These are phyloP conservation scores for Rubia yunnanensis DNA, from an alignment of 257 asterid species.

Conservation along the genomic window DNA sequence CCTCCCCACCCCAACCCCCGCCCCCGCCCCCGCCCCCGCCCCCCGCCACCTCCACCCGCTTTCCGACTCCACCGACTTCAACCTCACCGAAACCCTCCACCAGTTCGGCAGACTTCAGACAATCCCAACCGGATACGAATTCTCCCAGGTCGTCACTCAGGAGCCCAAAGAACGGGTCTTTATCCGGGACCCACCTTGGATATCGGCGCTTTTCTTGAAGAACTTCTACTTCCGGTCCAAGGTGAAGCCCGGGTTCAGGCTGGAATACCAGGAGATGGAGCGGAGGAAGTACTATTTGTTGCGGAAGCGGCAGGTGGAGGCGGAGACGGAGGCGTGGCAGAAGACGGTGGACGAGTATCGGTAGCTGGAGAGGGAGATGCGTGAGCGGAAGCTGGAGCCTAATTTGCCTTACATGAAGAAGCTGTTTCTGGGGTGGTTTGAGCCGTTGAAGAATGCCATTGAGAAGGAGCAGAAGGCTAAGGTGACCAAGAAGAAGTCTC, in stretches of 20 bases:
- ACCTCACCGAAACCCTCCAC: constrained; percentile 20
- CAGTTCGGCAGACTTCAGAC: constrained; percentile 12
- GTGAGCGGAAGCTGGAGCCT: constrained; percentile 88
- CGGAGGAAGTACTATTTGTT: constrained; percentile 55
- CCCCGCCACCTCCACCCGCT: constrained; percentile 40
- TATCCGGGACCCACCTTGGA: constrained; percentile 84
- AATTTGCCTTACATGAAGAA: constrained; percentile 78
- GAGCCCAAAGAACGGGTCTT: constrained; percentile 42
- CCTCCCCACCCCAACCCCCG: constrained; percentile 33
- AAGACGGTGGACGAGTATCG: constrained; percentile 75
- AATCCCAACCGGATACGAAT: constrained; percentile 29
- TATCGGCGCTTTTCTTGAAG: constrained; percentile 64
- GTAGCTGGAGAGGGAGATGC: constrained; percentile 85
- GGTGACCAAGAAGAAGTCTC: constrained; percentile 51
- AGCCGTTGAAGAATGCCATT: constrained; percentile 73
- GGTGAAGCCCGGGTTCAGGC: constrained; percentile 37
- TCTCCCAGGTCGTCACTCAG: constrained; percentile 13
- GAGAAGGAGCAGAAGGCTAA: constrained; percentile 54
- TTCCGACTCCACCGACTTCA: constrained; percentile 51
- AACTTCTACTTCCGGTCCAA: constrained; percentile 48
- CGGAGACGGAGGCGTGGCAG: constrained; percentile 97
- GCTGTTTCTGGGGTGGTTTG: constrained; percentile 84
- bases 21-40: no score
- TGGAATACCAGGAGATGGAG: constrained; percentile 66
- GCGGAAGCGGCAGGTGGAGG: constrained; percentile 68